phyloP scores from a whole-genome alignment of 148 eudicot genomes.

The Rhododendron ovatum region DNA sequence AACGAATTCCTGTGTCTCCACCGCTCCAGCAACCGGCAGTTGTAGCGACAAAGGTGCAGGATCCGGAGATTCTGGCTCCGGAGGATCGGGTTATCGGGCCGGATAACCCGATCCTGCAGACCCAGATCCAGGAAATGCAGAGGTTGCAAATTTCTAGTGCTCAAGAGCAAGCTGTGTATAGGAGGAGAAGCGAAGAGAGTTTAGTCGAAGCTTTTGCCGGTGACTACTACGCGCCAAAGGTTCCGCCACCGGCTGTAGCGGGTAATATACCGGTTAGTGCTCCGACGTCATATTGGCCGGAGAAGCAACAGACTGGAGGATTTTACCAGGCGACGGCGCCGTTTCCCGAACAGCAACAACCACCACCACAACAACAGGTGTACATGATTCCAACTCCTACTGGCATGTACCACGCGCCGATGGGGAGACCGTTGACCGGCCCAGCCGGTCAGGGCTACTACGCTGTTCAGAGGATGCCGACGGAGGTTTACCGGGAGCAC shows the following conservation, averaged over 20 bases:
- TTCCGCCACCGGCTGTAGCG: slow-evolving; percentile 21
- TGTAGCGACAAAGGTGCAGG: not conserved
- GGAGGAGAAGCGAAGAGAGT: slow-evolving; percentile 45
- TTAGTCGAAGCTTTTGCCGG: slow-evolving; percentile 29
- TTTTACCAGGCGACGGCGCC: slow-evolving; percentile 19
- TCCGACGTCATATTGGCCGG: slow-evolving; percentile 41
- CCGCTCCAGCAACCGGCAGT: slow-evolving; percentile 10
- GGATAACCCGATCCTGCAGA: slow-evolving; percentile 48
- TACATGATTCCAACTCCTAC: slow-evolving; percentile 67
- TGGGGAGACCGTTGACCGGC: slow-evolving; percentile 40
- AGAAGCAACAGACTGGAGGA: slow-evolving; percentile 32
- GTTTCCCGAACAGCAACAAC: slow-evolving; percentile 32
- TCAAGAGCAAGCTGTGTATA: slow-evolving; percentile 33
- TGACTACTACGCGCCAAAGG: slow-evolving; percentile 34
- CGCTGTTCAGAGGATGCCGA: slow-evolving; percentile 48
- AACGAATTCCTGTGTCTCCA: slow-evolving; percentile 9
- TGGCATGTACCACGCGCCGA: slow-evolving; percentile 45
- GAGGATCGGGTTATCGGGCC: slow-evolving; percentile 26
- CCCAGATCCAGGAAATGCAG: slow-evolving; percentile 51
- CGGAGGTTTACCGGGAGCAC: slow-evolving; percentile 45
- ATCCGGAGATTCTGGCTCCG: slow-evolving; percentile 15
- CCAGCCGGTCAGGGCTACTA: slow-evolving; percentile 57
- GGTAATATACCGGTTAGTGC: slow-evolving; percentile 15
- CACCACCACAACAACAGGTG: slow-evolving; percentile 23
- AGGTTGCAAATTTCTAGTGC: slow-evolving; percentile 41